Conservation (phyloP, 148 eudicot species). For the Suaeda aralocaspica region DNA sequence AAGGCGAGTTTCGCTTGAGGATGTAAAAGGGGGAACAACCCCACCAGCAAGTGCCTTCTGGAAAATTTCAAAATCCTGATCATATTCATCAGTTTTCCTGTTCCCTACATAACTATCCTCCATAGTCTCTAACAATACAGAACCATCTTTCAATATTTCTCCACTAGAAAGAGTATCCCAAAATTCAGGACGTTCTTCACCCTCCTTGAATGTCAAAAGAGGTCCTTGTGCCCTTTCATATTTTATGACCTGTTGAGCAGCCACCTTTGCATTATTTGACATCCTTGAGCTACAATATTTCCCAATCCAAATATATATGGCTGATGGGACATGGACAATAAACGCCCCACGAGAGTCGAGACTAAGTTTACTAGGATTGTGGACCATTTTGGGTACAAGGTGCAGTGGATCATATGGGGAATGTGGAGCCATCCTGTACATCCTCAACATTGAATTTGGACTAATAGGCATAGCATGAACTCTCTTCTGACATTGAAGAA, state of each 20-base stretch:
- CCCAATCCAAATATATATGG: constrained; percentile 84
- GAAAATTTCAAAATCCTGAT: constrained; percentile 73
- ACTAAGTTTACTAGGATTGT: constrained; percentile 38
- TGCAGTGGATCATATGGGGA: constrained; percentile 94
- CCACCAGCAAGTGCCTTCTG: constrained; percentile 75
- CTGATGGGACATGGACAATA: constrained; percentile 71
- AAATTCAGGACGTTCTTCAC: constrained; percentile 69
- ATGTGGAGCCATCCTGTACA: constrained; percentile 95
- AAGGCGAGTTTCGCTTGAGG: constrained; percentile 58
- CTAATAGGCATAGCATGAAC: constrained; percentile 71
- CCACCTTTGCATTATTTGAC: constrained; percentile 59
- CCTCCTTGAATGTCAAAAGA: constrained; percentile 53
- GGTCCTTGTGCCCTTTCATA: constrained; percentile 77
- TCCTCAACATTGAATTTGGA: constrained; percentile 79
- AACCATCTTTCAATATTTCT: constrained; percentile 23
- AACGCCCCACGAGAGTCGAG: constrained; percentile 97
- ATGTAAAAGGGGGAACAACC: constrained; percentile 59
- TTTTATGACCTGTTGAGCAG: constrained; percentile 67
- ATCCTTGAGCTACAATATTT: constrained; percentile 53
- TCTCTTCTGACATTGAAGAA: constrained; percentile 82
- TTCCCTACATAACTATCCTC: constrained; percentile 25
- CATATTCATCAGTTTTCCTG: constrained; percentile 59
- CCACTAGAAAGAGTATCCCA: constrained; percentile 50
- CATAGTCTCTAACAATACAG: constrained; percentile 11
- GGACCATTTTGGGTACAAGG: constrained; percentile 85